Evolutionary conservation across 1,139 yeast genomes (phyloP).

Genomic region (Sugiyamaella xylanicola): DNA sequence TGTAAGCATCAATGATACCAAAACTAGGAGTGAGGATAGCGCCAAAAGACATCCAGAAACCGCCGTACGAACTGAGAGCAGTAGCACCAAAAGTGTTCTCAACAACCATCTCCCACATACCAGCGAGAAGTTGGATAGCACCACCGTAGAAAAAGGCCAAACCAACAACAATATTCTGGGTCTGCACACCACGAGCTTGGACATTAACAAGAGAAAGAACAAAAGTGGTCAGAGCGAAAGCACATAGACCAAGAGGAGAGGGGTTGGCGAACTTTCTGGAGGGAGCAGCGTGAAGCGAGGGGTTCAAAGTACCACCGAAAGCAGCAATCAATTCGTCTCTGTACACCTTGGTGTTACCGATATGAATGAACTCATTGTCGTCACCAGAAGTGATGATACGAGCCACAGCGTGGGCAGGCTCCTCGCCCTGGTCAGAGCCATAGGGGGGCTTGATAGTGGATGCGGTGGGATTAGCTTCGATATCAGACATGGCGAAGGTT

Average conservation of each 20-base stretch:
- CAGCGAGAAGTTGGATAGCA: constrained; percentile 70
- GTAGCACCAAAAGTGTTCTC: constrained; percentile 93
- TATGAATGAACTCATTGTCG: constrained; percentile 60
- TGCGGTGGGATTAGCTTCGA: constrained; percentile 24
- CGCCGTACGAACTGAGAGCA: constrained; percentile 70
- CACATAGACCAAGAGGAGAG: constrained; percentile 82
- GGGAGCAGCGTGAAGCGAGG: constrained; percentile 67
- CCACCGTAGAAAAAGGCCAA: constrained; percentile 87
- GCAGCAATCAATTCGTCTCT: constrained; percentile 63
- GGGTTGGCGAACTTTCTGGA: constrained; percentile 80
- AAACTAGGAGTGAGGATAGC: constrained; percentile 73
- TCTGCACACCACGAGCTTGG: constrained; percentile 59
- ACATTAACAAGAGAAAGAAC: constrained; percentile 69
- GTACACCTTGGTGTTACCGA: constrained; percentile 72
- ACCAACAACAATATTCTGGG: constrained; percentile 64
- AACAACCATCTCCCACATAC: constrained; percentile 66
- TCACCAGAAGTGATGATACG: constrained; percentile 45
- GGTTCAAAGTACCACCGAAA: constrained; percentile 72
- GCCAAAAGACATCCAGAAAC: constrained; percentile 82
- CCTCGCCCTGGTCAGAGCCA: constrained; percentile 7
- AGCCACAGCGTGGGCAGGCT: constrained; percentile 24
- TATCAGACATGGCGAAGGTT: too few relatives aligned
- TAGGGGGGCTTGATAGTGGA: constrained; percentile 6
- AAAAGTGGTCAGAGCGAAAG: constrained; percentile 84
- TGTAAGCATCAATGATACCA: constrained; percentile 65